Evolutionary conservation across 2,329 filamentous ascomycete genomes (phyloP).

Genomic region (Phaeosphaeriaceae sp.): DNA sequence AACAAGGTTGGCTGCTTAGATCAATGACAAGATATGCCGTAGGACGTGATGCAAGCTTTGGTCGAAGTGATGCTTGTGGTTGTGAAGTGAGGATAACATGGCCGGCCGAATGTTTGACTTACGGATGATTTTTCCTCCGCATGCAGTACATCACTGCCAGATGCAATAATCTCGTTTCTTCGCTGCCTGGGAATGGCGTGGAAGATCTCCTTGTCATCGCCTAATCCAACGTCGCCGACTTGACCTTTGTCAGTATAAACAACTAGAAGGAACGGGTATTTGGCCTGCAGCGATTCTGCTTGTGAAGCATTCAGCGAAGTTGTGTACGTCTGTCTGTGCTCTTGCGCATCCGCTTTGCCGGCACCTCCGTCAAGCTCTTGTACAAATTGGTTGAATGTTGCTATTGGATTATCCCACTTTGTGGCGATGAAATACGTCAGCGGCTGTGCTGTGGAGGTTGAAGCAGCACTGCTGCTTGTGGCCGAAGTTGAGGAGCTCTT

Average conservation of each 20-base stretch:
- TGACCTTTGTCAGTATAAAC: not conserved
- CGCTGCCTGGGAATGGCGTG: not conserved
- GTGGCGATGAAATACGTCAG: not conserved
- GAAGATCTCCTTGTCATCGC: not conserved
- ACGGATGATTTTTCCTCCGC: not conserved
- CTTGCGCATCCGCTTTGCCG: not conserved
- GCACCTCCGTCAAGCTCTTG: slow-evolving; percentile 11
- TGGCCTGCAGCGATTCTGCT: not conserved
- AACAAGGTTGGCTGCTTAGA: no score
- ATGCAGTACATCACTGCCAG: no score
- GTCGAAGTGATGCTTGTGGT: no score
- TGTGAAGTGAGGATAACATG: no score
- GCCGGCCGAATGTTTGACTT: no score
- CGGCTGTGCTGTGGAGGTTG: not conserved
- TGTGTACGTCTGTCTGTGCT: slow-evolving; percentile 4
- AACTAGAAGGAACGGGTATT: slow-evolving; percentile 5
- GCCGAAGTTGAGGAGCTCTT: not conserved
- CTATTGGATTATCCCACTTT: not conserved
- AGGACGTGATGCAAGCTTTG: no score
- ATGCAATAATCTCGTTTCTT: no score
- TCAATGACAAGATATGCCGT: no score
- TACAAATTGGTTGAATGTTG: slow-evolving; percentile 11
- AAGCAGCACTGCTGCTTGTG: not conserved
- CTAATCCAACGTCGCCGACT: not conserved
- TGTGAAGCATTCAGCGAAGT: slow-evolving; percentile 3